Evolutionary conservation across 1,284 basidiomycete genomes (phyloP).

Genomic region (Sporisorium reilianum): DNA sequence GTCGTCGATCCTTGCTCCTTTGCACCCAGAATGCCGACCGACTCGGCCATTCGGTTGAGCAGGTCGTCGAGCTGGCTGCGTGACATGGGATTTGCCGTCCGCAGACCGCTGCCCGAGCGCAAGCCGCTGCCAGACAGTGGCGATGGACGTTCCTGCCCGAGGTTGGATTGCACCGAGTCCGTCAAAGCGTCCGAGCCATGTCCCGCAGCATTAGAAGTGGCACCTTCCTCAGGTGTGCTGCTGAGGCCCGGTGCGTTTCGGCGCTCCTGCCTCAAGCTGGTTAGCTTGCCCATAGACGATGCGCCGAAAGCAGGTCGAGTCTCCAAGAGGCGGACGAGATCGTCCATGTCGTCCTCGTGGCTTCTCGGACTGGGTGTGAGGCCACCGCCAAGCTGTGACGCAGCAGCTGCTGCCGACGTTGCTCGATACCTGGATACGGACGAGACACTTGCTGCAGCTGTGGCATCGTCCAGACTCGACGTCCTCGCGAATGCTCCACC

Average conservation of each 20-base stretch:
- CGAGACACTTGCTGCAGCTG: conserved; percentile 27
- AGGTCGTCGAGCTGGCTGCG: conserved; percentile 59
- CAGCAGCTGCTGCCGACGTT: conserved; percentile 4
- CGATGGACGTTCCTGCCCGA: conserved; percentile 22
- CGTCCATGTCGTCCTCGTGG: conserved; percentile 60
- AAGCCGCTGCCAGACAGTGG: conserved; percentile 32
- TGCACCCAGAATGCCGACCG: conserved; percentile 36
- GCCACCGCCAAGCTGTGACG: conserved; percentile 18
- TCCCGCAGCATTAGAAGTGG: not conserved
- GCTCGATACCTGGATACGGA: conserved; percentile 31
- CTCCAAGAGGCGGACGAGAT: conserved; percentile 54
- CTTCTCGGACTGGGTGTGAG: conserved; percentile 44
- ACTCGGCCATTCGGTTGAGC: conserved; percentile 57
- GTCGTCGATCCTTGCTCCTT: conserved; percentile 19
- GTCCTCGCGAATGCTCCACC: conserved; percentile 42
- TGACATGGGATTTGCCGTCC: conserved; percentile 39
- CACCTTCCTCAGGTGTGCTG: conserved; percentile 40
- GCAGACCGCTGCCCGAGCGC: conserved; percentile 22
- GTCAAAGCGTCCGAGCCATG: conserved; percentile 20
- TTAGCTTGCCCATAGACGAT: conserved; percentile 31
- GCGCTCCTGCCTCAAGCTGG: conserved; percentile 26
- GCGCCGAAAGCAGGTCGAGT: conserved; percentile 39
- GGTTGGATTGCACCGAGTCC: conserved; percentile 31
- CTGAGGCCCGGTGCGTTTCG: conserved; percentile 32
- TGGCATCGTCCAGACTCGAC: conserved; percentile 44